Percentiles rank a stretch among this genome's conserved stretches.
These are phyloP conservation scores for Metschnikowia matae DNA, from an alignment of 805 yeast species.

Conservation along the genomic window DNA sequence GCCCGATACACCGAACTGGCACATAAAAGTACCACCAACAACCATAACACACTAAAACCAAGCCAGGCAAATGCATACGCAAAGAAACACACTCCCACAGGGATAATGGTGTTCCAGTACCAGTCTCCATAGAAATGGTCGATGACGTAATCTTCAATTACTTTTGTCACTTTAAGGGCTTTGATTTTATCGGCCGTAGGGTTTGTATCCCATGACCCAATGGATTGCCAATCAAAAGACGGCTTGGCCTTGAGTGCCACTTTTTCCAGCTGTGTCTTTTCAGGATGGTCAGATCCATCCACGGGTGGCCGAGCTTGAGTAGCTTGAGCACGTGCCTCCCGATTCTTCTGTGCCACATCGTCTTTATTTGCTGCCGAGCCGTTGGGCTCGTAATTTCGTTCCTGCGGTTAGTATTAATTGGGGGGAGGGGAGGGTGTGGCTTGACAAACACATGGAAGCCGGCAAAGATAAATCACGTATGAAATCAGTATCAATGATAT, in stretches of 20 bases:
- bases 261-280: background rate
- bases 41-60: constrained; percentile 62
- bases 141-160: constrained; percentile 54
- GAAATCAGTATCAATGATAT: too few relatives aligned
- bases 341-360: constrained; percentile 16
- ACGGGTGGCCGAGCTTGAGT: constrained; percentile 13
- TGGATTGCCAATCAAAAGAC: constrained; percentile 40
- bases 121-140: constrained; percentile 71
- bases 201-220: constrained; percentile 36
- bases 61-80: constrained; percentile 63
- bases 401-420: constrained; percentile 8
- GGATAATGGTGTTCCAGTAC: constrained; percentile 62
- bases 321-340: constrained; percentile 11
- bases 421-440: too few relatives aligned
- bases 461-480: too few relatives aligned
- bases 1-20: constrained; percentile 65
- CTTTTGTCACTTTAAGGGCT: constrained; percentile 24
- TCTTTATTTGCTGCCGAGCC: constrained; percentile 14
- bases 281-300: constrained; percentile 6
- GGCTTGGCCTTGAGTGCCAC: constrained; percentile 7
- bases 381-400: constrained; percentile 10
- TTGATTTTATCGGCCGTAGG: constrained; percentile 22
- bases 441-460: background rate
- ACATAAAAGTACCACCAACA: constrained; percentile 55
- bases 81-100: constrained; percentile 68